Evolutionary conservation across 148 eudicot genomes (phyloP).

Genomic region (Amaranthus palmeri): DNA sequence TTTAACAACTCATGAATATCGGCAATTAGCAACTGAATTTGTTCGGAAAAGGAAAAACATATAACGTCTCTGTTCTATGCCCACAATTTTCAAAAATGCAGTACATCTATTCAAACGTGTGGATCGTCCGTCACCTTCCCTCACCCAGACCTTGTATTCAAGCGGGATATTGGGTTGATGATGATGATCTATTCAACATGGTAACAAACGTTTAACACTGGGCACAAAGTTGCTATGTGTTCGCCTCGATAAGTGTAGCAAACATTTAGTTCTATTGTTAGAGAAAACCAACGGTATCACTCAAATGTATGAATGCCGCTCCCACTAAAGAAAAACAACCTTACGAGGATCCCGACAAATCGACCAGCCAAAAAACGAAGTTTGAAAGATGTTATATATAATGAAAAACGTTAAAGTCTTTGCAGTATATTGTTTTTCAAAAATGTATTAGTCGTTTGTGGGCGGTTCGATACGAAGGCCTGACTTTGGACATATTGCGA

Average conservation of each 20-base stretch:
- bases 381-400: too few species aligned
- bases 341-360: neutral
- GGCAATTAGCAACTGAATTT: neutral
- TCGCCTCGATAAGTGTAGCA: neutral
- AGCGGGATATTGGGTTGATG: too few species aligned
- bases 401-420: too few species aligned
- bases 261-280: neutral
- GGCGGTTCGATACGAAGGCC: neutral
- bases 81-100: neutral
- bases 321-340: neutral
- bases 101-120: too few species aligned
- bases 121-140: too few species aligned
- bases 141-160: too few species aligned
- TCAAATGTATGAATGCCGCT: neutral
- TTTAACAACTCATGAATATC: neutral
- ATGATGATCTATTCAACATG: too few species aligned
- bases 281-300: neutral
- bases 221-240: too few species aligned
- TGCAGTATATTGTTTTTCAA: too few species aligned
- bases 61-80: neutral
- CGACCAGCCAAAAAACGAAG: neutral
- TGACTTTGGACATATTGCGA: neutral
- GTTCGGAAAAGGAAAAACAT: neutral
- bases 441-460: neutral
- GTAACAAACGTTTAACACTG: too few species aligned